These are phyloP conservation scores for Ustilago shanxiensis DNA, from an alignment of 1,284 basidiomycete genomes.

Conservation along the genomic window DNA sequence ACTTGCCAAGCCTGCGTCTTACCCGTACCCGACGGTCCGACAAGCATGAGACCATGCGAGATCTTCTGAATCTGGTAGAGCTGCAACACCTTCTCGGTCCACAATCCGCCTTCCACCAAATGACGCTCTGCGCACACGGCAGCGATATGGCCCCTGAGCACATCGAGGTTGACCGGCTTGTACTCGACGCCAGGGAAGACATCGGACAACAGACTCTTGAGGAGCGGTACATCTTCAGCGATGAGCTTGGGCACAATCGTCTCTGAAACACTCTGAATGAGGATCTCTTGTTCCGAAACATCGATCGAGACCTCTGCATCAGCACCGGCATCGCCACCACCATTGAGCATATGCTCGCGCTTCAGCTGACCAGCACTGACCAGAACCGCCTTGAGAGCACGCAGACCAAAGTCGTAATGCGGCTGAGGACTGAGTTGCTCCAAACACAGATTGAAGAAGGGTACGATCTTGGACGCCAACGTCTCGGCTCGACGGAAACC, in stretches of 20 bases:
- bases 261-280: slow-evolving; percentile 99
- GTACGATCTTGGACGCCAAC: slow-evolving; percentile 96
- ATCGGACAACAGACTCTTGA: slow-evolving; percentile 93
- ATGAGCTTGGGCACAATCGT: slow-evolving; percentile 98
- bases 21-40: slow-evolving; percentile 94
- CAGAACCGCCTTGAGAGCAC: slow-evolving; percentile 95
- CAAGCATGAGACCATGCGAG: slow-evolving; percentile 99
- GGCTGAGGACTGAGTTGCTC: slow-evolving; percentile 97
- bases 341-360: slow-evolving; percentile 75
- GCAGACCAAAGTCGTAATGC: slow-evolving; percentile 99
- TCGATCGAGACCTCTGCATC: slow-evolving; percentile 50
- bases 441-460: slow-evolving; percentile 98
- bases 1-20: slow-evolving; percentile 99
- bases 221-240: slow-evolving; percentile 93
- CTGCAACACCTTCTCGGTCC: slow-evolving; percentile 96
- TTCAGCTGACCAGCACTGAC: slow-evolving; percentile 97
- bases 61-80: slow-evolving; percentile 99
- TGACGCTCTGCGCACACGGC: slow-evolving; percentile 89
- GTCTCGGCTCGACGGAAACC: slow-evolving; percentile 97
- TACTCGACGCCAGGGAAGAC: slow-evolving; percentile 98
- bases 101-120: slow-evolving; percentile 85
- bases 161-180: slow-evolving; percentile 86
- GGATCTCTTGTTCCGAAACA: slow-evolving; percentile 90
- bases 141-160: slow-evolving; percentile 84
- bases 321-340: slow-evolving; percentile 26